phyloP scores from a whole-genome alignment of 768 basidiomycete species.

The Rickenella mellea region DNA sequence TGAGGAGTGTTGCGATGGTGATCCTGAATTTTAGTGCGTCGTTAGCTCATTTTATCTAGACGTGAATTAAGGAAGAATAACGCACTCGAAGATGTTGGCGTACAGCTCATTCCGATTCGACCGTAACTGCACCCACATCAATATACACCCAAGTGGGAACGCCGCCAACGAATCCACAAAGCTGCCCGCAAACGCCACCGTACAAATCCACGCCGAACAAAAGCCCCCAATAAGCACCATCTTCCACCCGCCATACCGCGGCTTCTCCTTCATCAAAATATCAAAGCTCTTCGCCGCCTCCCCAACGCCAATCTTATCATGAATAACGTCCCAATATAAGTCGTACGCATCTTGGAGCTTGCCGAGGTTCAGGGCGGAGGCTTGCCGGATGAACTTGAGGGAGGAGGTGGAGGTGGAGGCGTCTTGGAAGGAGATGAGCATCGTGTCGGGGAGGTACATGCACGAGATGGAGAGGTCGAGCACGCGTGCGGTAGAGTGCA shows the following conservation, averaged over 20 bases:
- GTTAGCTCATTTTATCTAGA: not conserved
- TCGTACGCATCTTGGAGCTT: slow-evolving; percentile 65
- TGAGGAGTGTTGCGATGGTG: slow-evolving; percentile 68
- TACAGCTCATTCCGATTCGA: slow-evolving; percentile 72
- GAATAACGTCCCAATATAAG: slow-evolving; percentile 81
- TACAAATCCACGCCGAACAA: slow-evolving; percentile 69
- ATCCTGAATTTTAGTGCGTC: slow-evolving; percentile 35
- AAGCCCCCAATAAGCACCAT: slow-evolving; percentile 65
- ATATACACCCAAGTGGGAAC: slow-evolving; percentile 67
- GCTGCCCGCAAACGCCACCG: slow-evolving; percentile 61
- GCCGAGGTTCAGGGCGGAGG: slow-evolving; percentile 61
- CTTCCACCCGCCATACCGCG: slow-evolving; percentile 52
- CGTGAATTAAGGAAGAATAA: slow-evolving; percentile 1
- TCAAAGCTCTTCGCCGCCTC: slow-evolving; percentile 67
- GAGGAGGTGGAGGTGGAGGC: slow-evolving; percentile 69
- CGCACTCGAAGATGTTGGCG: slow-evolving; percentile 69
- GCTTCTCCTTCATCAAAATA: slow-evolving; percentile 56
- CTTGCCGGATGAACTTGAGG: slow-evolving; percentile 70
- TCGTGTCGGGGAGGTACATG: slow-evolving; percentile 70
- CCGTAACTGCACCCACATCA: slow-evolving; percentile 64
- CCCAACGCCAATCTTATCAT: slow-evolving; percentile 68
- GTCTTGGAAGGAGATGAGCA: slow-evolving; percentile 81
- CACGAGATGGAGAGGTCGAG: slow-evolving; percentile 90
- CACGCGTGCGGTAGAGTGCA: slow-evolving; percentile 79
- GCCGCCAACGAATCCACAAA: slow-evolving; percentile 69